Percentiles rank a stretch among this genome's conserved stretches.
These are phyloP conservation scores for Limonomyces culmigenus DNA, from an alignment of 1,284 basidiomycete genomes.

Conservation along the genomic window DNA sequence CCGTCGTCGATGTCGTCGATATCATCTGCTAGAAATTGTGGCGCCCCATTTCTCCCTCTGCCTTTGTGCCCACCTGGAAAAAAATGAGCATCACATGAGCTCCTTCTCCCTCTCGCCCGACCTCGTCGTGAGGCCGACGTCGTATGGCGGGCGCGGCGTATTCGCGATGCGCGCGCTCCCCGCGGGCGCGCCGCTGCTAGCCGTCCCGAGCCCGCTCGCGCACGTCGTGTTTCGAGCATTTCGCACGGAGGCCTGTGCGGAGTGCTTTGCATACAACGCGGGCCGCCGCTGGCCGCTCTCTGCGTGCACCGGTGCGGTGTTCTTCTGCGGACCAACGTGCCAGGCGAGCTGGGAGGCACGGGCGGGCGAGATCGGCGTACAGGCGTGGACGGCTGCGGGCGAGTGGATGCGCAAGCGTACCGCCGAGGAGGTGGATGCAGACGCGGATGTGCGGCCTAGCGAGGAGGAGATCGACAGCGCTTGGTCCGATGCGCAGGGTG, in stretches of 20 bases:
- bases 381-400: conserved; percentile 4
- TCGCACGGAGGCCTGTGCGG: conserved; percentile 9
- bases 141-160: not conserved
- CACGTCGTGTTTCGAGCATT: conserved; percentile 8
- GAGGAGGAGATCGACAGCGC: not conserved
- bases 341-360: conserved; percentile 1
- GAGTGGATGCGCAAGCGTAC: not conserved
- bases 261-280: conserved; percentile 9
- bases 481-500: not conserved
- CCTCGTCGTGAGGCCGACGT: no score
- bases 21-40: no score
- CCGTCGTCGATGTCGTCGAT: no score
- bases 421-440: not conserved
- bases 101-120: no score
- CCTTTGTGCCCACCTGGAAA: no score
- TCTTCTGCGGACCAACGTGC: conserved; percentile 1
- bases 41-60: no score
- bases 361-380: conserved; percentile 1
- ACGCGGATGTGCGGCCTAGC: not conserved
- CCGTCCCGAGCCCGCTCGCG: not conserved
- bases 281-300: not conserved
- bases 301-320: not conserved
- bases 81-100: no score
- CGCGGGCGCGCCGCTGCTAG: not conserved
- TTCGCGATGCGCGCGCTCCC: not conserved